phyloP scores from a whole-genome alignment of 2,329 filamentous ascomycete genomes.

The Hypoxylon sp. region DNA sequence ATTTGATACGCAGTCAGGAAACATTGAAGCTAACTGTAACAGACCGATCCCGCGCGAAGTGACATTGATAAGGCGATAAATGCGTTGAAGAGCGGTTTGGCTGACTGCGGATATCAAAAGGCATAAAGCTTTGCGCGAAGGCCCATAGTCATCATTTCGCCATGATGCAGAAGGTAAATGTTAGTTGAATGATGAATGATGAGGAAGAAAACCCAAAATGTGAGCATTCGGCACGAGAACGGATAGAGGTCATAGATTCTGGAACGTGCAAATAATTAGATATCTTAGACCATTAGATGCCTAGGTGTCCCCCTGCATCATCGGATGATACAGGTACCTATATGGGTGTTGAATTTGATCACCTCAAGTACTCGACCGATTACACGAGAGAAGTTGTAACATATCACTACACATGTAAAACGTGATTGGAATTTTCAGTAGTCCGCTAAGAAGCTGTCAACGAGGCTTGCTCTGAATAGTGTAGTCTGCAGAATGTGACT shows the following conservation, averaged over 20 bases:
- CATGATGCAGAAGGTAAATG: conserved; percentile 5
- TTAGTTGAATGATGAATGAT: conserved; percentile 13
- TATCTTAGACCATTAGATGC: conserved; percentile 12
- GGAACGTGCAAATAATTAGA: conserved; percentile 21
- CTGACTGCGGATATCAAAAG: conserved; percentile 76
- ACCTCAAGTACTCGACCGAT: conserved; percentile 14
- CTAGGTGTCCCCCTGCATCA: conserved; percentile 14
- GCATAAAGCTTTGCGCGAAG: conserved; percentile 46
- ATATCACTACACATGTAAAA: conserved; percentile 31
- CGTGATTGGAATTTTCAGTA: conserved; percentile 19
- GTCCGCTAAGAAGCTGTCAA: conserved; percentile 8
- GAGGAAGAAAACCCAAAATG: conserved; percentile 15
- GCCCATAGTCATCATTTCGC: conserved; percentile 6
- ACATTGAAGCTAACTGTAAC: conserved; percentile 40
- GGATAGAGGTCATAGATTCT: conserved; percentile 22
- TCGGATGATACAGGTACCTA: conserved; percentile 14
- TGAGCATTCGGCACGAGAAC: conserved; percentile 25
- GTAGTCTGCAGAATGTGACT: conserved; percentile 5
- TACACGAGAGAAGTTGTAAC: conserved; percentile 13
- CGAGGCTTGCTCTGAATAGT: background rate
- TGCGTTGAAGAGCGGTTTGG: conserved; percentile 78
- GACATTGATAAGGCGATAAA: conserved; percentile 88
- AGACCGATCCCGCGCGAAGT: conserved; percentile 79
- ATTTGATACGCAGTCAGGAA: conserved; percentile 5
- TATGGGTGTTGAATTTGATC: conserved; percentile 1